Percentiles rank a stretch among this genome's conserved stretches.
Conservation (phyloP, 805 yeast species). For the Saccharomycopsis fermentans region DNA sequence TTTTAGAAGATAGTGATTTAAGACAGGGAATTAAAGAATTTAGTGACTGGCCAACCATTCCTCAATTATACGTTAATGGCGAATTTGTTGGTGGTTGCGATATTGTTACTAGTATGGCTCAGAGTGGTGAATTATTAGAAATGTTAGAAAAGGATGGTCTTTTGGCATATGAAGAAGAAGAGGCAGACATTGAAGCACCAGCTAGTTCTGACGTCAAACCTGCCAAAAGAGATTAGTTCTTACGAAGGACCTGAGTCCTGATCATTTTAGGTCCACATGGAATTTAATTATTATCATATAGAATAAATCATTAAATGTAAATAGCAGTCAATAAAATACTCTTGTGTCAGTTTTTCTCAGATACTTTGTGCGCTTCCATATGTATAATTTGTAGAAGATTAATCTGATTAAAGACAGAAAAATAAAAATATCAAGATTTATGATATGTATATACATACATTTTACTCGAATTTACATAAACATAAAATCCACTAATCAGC, state of each 20-base stretch:
- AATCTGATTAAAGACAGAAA: no score
- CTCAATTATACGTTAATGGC: slow-evolving; percentile 82
- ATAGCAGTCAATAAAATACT: no score
- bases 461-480: no score
- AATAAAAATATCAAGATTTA: no score
- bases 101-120: slow-evolving; percentile 84
- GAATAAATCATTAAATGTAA: neutral
- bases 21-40: slow-evolving; percentile 94
- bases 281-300: neutral
- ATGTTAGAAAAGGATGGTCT: slow-evolving; percentile 70
- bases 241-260: neutral
- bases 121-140: slow-evolving; percentile 81
- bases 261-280: neutral
- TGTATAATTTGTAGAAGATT: no score
- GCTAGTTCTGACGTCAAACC: slow-evolving; percentile 15
- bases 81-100: slow-evolving; percentile 98
- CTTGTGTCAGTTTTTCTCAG: no score
- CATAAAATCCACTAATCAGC: no score
- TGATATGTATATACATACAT: no score
- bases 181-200: slow-evolving; percentile 22
- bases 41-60: slow-evolving; percentile 97
- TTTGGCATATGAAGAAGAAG: slow-evolving; percentile 70
- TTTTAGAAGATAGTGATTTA: slow-evolving; percentile 85
- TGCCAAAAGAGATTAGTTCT: slow-evolving; percentile 6
- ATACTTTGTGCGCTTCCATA: no score